Base-by-base conservation (phyloP, 495 filamentous ascomycete species). In the Hypomontagnella submonticulosa region DNA sequence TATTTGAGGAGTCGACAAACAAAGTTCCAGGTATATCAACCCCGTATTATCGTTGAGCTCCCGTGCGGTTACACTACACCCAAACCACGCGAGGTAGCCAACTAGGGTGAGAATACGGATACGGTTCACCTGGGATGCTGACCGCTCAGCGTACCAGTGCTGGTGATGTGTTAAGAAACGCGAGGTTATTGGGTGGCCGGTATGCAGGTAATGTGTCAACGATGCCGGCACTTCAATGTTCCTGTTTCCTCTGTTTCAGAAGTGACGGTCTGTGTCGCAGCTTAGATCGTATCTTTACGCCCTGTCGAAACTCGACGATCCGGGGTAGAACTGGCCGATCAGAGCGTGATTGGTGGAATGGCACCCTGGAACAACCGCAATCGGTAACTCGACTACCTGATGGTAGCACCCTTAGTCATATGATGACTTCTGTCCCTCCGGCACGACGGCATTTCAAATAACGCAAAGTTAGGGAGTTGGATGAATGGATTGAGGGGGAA, bases 191-290 rank as follows among this genome's bases (percentile, higher is more conserved):
- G 55, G 37, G 13, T 20, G 27, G n/a, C 18, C 42, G 23, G 38
- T 66, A 59, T 66, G 56, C 55, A 55, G 15, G 62, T 34, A 16
- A 18, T 34, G 63, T 60, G 16, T 55, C 57, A 67, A 49, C 41
- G 41, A 18, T 30, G 36, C 47, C 59, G 65, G 65, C 9, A 42
- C 30, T 40, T 59, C 19, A 27, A 11, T 19, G 20, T 40, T 67
- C 47, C 64, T 41, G 64, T 44, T 49, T 34, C 63, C 48, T 57
- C 27, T 15, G 65, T 68, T 68, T 68, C 65, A 68, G 59, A 38
- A 43, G 36, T 38, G 23, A 27, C 23, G 23, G 65, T 63, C 48
- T 53, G 64, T 67, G 65, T 37, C 37, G 40, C 27, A 13, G 13
- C 48, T 6, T 6, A 27, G 23, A 27, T 27, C 23, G 23, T 20